Conservation (phyloP, 1,284 basidiomycete genomes). For the Cutaneotrichosporon mucoides region DNA sequence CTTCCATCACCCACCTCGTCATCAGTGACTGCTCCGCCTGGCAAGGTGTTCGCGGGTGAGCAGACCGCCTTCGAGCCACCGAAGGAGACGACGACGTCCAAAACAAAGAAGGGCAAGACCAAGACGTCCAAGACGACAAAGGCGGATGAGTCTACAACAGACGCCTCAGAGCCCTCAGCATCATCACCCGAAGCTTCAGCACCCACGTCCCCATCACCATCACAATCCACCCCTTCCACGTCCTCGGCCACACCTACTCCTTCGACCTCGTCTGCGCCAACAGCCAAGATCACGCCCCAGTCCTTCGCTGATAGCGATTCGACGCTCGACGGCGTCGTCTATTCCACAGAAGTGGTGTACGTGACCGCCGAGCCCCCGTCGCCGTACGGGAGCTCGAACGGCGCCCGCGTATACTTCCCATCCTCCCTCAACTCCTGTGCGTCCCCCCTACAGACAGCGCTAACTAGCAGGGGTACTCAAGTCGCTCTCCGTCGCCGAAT, state of each 20-base stretch:
- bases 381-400: neutral
- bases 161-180: no score
- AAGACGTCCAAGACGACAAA: neutral
- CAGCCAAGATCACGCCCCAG: neutral
- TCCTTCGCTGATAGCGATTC: no score
- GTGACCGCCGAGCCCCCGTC: neutral
- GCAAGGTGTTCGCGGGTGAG: neutral
- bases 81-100: neutral
- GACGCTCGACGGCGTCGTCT: neutral
- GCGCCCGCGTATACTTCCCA: constrained; percentile 6
- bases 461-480: constrained; percentile 1
- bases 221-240: no score
- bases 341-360: neutral
- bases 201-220: no score
- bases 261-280: no score
- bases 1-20: neutral
- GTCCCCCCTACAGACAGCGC: neutral
- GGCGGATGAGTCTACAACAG: no score
- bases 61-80: neutral
- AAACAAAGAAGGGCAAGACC: neutral
- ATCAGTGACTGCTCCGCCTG: no score
- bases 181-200: no score
- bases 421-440: constrained; percentile 1
- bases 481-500: constrained; percentile 2
- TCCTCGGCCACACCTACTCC: no score